Conservation (phyloP, 768 basidiomycete genomes). For the Mycena haematopus region DNA sequence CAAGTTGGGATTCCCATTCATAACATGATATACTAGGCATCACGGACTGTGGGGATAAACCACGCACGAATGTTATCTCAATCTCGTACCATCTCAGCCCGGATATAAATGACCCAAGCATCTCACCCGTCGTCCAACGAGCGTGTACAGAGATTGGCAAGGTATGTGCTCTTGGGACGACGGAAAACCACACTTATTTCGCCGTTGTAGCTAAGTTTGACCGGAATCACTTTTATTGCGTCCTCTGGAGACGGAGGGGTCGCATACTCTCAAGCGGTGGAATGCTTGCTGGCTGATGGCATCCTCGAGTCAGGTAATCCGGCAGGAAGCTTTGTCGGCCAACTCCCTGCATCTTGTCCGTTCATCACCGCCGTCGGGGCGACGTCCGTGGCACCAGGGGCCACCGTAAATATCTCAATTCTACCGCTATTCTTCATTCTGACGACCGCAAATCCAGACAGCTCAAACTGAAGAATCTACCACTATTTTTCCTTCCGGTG, state of each 20-base stretch:
- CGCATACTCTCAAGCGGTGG: slow-evolving; percentile 4
- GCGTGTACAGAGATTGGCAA: slow-evolving; percentile 20
- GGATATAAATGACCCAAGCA: slow-evolving; percentile 16
- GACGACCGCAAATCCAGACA: neutral
- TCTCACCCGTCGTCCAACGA: slow-evolving; percentile 18
- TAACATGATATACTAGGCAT: slow-evolving; percentile 5
- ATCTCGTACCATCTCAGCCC: slow-evolving; percentile 23
- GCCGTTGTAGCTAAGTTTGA: slow-evolving; percentile 10
- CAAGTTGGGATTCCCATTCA: neutral
- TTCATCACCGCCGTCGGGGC: slow-evolving; percentile 19
- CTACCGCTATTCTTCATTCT: neutral
- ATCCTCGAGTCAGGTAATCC: slow-evolving; percentile 7
- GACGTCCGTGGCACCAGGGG: slow-evolving; percentile 14
- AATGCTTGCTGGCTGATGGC: slow-evolving; percentile 12
- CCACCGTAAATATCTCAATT: slow-evolving; percentile 2
- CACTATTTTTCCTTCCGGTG: slow-evolving; percentile 28
- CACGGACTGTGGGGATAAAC: slow-evolving; percentile 22
- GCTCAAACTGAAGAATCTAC: slow-evolving; percentile 17
- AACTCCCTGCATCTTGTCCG: slow-evolving; percentile 19
- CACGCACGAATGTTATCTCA: slow-evolving; percentile 18
- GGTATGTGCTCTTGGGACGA: neutral
- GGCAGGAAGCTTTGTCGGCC: slow-evolving; percentile 13
- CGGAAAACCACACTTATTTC: neutral
- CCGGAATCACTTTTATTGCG: slow-evolving; percentile 14
- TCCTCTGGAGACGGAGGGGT: slow-evolving; percentile 21